Conservation (phyloP, 495 filamentous ascomycete species). For the Aspergillus taichungensis region DNA sequence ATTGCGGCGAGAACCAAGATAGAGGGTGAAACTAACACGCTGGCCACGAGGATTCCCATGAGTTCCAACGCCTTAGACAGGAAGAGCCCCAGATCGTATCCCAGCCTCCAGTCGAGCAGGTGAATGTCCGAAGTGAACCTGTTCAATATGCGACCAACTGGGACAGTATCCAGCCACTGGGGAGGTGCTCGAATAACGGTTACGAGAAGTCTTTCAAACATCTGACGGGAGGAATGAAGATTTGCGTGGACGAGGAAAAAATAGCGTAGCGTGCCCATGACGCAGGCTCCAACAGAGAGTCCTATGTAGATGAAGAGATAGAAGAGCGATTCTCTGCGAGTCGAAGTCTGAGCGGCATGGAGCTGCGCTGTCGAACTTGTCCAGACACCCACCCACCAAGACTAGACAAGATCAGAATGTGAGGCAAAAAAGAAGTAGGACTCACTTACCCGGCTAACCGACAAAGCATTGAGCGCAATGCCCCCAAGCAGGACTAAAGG, state of each 20-base stretch:
- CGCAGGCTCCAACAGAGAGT: slow-evolving; percentile 47
- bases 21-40: slow-evolving; percentile 20
- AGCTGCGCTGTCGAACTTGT: slow-evolving; percentile 29
- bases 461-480: slow-evolving; percentile 37
- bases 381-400: slow-evolving; percentile 63
- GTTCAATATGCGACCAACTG: slow-evolving; percentile 66
- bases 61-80: slow-evolving; percentile 38
- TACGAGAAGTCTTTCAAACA: slow-evolving; percentile 57
- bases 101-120: slow-evolving; percentile 52
- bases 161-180: slow-evolving; percentile 73
- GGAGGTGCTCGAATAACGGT: slow-evolving; percentile 59
- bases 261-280: slow-evolving; percentile 50
- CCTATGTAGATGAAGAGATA: slow-evolving; percentile 61
- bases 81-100: slow-evolving; percentile 49
- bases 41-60: slow-evolving; percentile 19
- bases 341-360: background rate
- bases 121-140: slow-evolving; percentile 69
- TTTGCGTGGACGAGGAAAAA: slow-evolving; percentile 49
- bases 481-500: slow-evolving; percentile 43
- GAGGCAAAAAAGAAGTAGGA: background rate
- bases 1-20: slow-evolving; percentile 15
- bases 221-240: slow-evolving; percentile 48
- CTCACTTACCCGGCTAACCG: slow-evolving; percentile 37
- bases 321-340: slow-evolving; percentile 23
- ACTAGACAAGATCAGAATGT: slow-evolving; percentile 25